Evolutionary conservation across 495 filamentous ascomycete genomes (phyloP), one percentile per base, ranked within the genome.

Genomic region (Tuber calosporum): DNA sequence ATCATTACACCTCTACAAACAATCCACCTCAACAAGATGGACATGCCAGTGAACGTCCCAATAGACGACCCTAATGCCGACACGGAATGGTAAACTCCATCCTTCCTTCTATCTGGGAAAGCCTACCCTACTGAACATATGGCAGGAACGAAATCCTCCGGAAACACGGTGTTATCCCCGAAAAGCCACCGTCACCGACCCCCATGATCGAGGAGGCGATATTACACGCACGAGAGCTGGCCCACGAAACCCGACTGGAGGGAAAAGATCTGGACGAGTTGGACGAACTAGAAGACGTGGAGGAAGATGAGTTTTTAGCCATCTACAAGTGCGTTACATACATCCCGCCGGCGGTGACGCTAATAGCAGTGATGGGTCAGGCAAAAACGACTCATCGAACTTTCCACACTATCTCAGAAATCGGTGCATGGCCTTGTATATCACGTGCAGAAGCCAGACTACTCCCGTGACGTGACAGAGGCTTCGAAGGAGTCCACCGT

Each of bases 91-190:
- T 96, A 85, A 71, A 81, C 71, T 41, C 69, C 36, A 67, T 34
- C 69, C 70, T 19, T 39, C 42, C 9, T 48, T 48, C 37, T 20
- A 34, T 1, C 45, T 71, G 9, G 41, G 37, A 69, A 69, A 45
- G 22, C 58, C 17, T 36, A 19, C 34, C 40, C 41, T 53, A 38
- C 17, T 34, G 45, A 69, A 34, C 70, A 69, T 36, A 62, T 66
- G 71, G 70, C 82, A 97, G 94, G 94, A 99, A 99, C 81, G 95
- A 99, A 75, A 99, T 99, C 80, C 92, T 99, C 69, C 92, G 95
- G 72, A 93, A 96, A 82, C 93, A 98, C 84, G 92, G 92, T 58
- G 85, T 99, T 70, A 98, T 99, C 72, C 95, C 95, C 19, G 94
- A 97, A 81, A 97, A 96, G 82, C 93, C 94, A 1, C 92, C 94